A percentile compares a stretch with the other conserved stretches of the same genome.
Conservation (phyloP, 2,329 filamentous ascomycete species). For the Alternaria triticimaculans region DNA sequence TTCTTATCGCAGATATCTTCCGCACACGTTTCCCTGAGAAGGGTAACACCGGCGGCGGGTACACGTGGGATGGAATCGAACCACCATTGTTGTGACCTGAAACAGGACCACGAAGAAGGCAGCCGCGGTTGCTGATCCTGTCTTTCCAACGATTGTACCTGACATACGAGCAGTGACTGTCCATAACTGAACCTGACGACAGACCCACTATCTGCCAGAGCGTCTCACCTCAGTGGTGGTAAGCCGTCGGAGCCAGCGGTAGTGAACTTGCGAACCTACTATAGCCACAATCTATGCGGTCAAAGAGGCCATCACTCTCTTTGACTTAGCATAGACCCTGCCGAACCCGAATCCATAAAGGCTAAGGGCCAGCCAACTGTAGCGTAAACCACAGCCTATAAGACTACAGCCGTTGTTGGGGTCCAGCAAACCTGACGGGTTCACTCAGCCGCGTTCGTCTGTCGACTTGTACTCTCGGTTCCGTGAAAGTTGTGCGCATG, state of each 20-base stretch:
- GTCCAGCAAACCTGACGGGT: neutral
- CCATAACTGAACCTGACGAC: neutral
- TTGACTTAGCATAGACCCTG: neutral
- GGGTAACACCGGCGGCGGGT: neutral
- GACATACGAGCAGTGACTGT: neutral
- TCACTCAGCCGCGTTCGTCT: neutral
- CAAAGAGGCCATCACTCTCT: neutral
- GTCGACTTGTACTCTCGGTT: neutral
- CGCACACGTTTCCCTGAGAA: neutral
- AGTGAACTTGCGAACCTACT: neutral
- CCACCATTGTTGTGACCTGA: neutral
- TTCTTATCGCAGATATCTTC: neutral
- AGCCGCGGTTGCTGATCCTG: neutral
- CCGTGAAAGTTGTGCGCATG: neutral
- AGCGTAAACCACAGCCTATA: neutral
- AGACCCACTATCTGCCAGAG: neutral
- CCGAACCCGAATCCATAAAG: neutral
- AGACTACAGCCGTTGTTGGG: neutral
- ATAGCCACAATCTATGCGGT: neutral
- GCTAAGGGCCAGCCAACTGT: neutral
- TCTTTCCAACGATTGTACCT: neutral
- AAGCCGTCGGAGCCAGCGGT: neutral
- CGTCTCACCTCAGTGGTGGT: neutral
- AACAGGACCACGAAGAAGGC: neutral
- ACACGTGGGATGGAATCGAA: neutral